These are phyloP conservation scores for Trametes hirsuta DNA, from an alignment of 1,284 basidiomycete species.

Conservation along the genomic window DNA sequence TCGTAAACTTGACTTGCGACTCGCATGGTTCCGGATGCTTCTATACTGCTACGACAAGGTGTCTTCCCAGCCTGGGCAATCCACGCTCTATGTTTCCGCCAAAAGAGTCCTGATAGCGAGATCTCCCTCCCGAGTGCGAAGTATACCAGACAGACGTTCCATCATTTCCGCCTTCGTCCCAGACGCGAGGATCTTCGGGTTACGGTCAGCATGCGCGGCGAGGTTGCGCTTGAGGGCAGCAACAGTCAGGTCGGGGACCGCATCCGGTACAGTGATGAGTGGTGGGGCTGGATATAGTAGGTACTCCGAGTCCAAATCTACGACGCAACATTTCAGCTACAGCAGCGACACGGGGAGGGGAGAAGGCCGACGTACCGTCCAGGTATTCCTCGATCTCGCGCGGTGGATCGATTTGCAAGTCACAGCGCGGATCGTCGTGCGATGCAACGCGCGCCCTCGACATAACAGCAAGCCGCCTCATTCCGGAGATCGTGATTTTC, in stretches of 20 bases:
- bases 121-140: slow-evolving; percentile 51
- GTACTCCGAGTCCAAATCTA: slow-evolving; percentile 42
- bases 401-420: slow-evolving; percentile 55
- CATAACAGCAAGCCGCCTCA: slow-evolving; percentile 51
- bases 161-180: slow-evolving; percentile 37
- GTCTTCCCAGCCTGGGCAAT: too few species aligned
- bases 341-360: background rate
- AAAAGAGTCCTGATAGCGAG: slow-evolving; percentile 53
- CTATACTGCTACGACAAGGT: too few species aligned
- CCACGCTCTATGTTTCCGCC: slow-evolving; percentile 15
- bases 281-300: slow-evolving; percentile 49
- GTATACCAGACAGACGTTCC: slow-evolving; percentile 35
- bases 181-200: slow-evolving; percentile 30
- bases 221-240: slow-evolving; percentile 59
- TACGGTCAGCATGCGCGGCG: slow-evolving; percentile 46
- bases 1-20: too few species aligned
- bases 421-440: slow-evolving; percentile 30
- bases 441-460: slow-evolving; percentile 33
- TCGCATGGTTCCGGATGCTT: too few species aligned
- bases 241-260: slow-evolving; percentile 45
- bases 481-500: slow-evolving; percentile 54
- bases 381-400: slow-evolving; percentile 55
- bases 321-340: slow-evolving; percentile 38
- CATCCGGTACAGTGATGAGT: slow-evolving; percentile 47
- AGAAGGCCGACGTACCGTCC: slow-evolving; percentile 43